Evolutionary conservation across 768 basidiomycete genomes (phyloP).

Genomic region (Plicaturopsis crispa): DNA sequence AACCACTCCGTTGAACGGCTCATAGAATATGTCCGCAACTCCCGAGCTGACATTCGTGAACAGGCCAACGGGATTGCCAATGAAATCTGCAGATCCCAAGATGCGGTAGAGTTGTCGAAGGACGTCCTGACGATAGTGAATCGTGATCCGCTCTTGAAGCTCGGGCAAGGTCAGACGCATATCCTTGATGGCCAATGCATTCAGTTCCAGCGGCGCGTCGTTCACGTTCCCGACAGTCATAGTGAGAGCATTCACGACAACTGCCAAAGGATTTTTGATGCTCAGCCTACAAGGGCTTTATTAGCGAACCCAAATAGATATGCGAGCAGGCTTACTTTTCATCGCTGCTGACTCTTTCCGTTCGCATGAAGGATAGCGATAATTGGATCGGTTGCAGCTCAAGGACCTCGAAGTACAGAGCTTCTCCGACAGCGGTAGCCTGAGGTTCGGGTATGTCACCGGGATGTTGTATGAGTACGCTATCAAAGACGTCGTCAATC

Average conservation of each 20-base stretch:
- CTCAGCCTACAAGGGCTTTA: constrained; percentile 40
- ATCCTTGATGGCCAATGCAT: constrained; percentile 90
- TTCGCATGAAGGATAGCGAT: constrained; percentile 94
- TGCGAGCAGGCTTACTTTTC: constrained; percentile 62
- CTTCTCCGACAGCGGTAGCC: constrained; percentile 57
- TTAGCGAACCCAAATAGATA: constrained; percentile 1
- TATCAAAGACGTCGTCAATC: constrained; percentile 18
- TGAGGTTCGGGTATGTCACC: constrained; percentile 67
- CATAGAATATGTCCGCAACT: constrained; percentile 97
- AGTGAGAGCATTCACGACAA: constrained; percentile 88
- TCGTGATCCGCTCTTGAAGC: constrained; percentile 73
- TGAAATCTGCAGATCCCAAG: constrained; percentile 96
- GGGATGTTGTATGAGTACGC: constrained; percentile 66
- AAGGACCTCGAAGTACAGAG: constrained; percentile 92
- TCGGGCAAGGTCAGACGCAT: constrained; percentile 84
- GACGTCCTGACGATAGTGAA: constrained; percentile 92
- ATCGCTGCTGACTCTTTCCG: constrained; percentile 87
- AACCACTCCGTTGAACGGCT: constrained; percentile 94
- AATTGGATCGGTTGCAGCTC: constrained; percentile 92
- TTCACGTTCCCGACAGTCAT: constrained; percentile 98
- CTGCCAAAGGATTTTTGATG: constrained; percentile 85
- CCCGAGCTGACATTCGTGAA: constrained; percentile 99
- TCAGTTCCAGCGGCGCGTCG: constrained; percentile 89
- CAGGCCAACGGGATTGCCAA: constrained; percentile 91
- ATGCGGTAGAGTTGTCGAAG: constrained; percentile 93